phyloP scores from a whole-genome alignment of 768 basidiomycete species.

The Lanmaoa rubissima region DNA sequence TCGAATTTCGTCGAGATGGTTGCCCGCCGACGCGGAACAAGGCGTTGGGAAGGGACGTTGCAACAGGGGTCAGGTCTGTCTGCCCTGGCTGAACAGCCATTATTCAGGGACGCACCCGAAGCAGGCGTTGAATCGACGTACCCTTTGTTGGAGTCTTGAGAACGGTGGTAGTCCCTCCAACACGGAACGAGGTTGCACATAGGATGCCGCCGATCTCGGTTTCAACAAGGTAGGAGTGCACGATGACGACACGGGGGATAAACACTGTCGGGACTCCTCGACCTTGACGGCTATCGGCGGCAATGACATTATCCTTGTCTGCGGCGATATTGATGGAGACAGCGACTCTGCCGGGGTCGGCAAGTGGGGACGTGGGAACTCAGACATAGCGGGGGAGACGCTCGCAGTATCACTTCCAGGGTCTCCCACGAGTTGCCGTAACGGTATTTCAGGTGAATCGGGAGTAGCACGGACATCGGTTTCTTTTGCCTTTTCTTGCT shows the following conservation, averaged over 20 bases:
- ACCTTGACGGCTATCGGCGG: conserved; percentile 31
- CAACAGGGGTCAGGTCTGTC: no score
- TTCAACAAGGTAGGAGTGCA: not conserved
- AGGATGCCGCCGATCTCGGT: not conserved
- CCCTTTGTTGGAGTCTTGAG: not conserved
- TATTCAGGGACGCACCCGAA: not conserved
- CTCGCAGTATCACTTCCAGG: not conserved
- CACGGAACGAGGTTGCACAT: not conserved
- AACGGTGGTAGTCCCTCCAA: conserved; percentile 7
- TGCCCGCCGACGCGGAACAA: not conserved
- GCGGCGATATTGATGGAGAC: conserved; percentile 17
- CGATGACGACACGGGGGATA: not conserved
- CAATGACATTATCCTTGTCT: conserved; percentile 23
- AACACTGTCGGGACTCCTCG: conserved; percentile 14
- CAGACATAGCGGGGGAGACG: conserved; percentile 14
- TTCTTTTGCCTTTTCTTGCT: conserved; percentile 24
- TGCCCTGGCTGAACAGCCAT: not conserved
- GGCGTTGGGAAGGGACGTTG: not conserved
- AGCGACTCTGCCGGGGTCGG: conserved; percentile 29
- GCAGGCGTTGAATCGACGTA: not conserved
- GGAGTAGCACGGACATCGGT: not conserved
- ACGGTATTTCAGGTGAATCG: conserved; percentile 16
- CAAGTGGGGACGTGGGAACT: conserved; percentile 22
- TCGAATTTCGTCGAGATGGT: not conserved
- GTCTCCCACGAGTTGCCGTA: not conserved